Percentiles rank a stretch among this genome's conserved stretches.
Conservation (phyloP, 805 yeast genomes). For the Hemisphaericaspora nanyangensis region DNA sequence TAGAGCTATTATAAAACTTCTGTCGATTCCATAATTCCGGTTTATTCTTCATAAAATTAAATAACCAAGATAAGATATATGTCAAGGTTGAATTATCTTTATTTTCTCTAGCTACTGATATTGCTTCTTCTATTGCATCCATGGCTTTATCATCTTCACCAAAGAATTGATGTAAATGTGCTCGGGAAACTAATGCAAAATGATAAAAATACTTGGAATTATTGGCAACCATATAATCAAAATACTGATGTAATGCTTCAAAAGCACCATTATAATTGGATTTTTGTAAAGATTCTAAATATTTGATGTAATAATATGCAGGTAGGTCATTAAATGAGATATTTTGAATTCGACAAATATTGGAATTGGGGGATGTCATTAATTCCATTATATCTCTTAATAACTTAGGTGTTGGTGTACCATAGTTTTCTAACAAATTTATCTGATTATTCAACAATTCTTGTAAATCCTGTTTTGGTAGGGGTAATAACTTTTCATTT, state of each 20-base stretch:
- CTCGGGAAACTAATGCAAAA: conserved; percentile 69
- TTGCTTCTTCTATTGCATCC: conserved; percentile 81
- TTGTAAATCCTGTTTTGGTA: conserved; percentile 51
- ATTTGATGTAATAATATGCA: conserved; percentile 52
- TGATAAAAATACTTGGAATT: conserved; percentile 66
- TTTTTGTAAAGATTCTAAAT: conserved; percentile 53
- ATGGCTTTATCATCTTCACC: conserved; percentile 66
- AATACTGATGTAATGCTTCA: conserved; percentile 52
- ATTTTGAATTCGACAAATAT: conserved; percentile 31
- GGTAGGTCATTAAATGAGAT: conserved; percentile 26
- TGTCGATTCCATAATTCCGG: conserved; percentile 52
- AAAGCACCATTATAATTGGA: conserved; percentile 61
- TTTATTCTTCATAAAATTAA: conserved; percentile 61
- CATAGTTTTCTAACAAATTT: conserved; percentile 46
- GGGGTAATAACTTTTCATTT: conserved; percentile 22
- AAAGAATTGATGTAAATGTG: conserved; percentile 66
- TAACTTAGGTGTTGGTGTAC: conserved; percentile 46
- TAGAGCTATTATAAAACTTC: conserved; percentile 36
- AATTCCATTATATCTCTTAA: conserved; percentile 38
- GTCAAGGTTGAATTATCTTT: conserved; percentile 71
- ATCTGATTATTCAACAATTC: conserved; percentile 52
- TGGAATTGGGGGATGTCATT: conserved; percentile 45
- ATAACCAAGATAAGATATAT: conserved; percentile 69
- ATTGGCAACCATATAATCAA: conserved; percentile 72
- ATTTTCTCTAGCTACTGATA: conserved; percentile 81